Base-by-base conservation (phyloP, 805 yeast species). In the Cyberlindnera euphorbiiphila region DNA sequence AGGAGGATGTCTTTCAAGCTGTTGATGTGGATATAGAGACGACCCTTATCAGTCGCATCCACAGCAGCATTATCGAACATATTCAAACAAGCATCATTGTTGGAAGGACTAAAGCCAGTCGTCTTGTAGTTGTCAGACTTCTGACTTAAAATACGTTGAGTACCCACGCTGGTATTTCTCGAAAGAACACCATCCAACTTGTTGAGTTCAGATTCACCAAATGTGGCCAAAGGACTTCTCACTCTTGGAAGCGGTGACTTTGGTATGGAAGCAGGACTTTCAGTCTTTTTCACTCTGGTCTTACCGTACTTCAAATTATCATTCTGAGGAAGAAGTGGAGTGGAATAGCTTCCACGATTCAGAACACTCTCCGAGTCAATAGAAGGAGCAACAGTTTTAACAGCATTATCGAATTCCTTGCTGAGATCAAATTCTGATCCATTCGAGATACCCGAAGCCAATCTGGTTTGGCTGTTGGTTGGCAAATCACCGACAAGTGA, bases 1-100 rank as follows among this genome's bases (percentile, higher is more conserved):
- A 78, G 53, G 4, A 53, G 49, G 20, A 77, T 54, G 25, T 65
- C 67, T 44, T 68, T 67, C 37, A 78, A 51, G 2, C 74, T 72
- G 37, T 74, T 64, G 35, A 75, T 59, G 40, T 74, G 76, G 12
- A 67, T 57, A 42, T 64, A 67, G 17, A 67, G 43, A 25, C 69
- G 59, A 11, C 72, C 72, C 28, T 59, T 56, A 17, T 74, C 76
- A 25, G 64, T 51, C 24, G 64, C 11, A 13, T 40, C 27, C 3
- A 25, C 19, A 16, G 10, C 9, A 7, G 17, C 23, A 9, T 25
- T 28, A 4, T 31, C 31, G 30, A 14, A 32, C 32, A 39, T 30
- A 19, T 30, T 42, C 32, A 28, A 23, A 7, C 39, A 32, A 7
- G 43, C 39, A 16, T 37, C 39, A 26, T 50, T 48, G 28, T 34